phyloP scores from a whole-genome alignment of 257 asterid genomes.

The Solanum chaucha region DNA sequence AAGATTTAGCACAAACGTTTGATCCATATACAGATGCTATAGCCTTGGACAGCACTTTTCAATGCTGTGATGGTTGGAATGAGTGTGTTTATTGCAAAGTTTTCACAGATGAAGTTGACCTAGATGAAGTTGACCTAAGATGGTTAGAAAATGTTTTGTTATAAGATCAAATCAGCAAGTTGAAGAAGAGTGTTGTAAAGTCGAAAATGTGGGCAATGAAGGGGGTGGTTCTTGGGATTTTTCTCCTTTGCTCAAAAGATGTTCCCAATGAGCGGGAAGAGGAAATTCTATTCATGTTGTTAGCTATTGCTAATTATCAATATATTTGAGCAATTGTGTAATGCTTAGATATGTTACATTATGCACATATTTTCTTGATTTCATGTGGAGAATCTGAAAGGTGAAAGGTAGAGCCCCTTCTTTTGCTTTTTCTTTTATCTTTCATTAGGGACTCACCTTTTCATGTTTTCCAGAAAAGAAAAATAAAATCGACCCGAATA shows the following conservation, averaged over 20 bases:
- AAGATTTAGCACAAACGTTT: background rate
- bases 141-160: constrained; percentile 3
- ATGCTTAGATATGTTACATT: background rate
- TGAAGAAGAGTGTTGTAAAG: background rate
- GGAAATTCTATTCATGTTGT: background rate
- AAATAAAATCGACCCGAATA: background rate
- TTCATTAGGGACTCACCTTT: background rate
- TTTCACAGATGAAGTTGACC: background rate
- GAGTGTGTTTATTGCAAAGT: background rate
- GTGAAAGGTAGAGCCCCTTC: background rate
- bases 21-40: background rate
- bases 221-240: background rate
- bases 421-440: background rate
- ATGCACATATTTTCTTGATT: background rate
- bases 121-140: background rate
- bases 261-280: background rate
- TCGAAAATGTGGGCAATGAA: background rate
- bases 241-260: background rate
- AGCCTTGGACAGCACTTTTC: background rate
- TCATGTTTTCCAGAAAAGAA: background rate
- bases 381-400: background rate
- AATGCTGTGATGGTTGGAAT: background rate
- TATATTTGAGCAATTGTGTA: background rate
- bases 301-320: background rate
- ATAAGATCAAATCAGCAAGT: background rate